phyloP scores from a whole-genome alignment of 2,329 filamentous ascomycete species.

The Phoma sp. region DNA sequence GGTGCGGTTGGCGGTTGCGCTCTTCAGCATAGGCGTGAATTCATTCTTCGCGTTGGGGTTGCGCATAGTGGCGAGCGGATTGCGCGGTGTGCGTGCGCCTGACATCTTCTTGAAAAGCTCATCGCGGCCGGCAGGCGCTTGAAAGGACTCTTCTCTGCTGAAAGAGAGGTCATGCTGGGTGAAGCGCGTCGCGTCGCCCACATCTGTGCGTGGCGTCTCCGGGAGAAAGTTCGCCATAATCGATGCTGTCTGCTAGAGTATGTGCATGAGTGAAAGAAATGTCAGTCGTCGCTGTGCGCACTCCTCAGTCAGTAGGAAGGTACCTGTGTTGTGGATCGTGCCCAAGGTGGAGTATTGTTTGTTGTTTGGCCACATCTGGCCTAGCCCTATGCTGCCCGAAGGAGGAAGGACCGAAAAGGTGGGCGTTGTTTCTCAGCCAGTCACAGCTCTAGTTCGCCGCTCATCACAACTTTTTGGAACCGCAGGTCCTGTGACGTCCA shows the following conservation, averaged over 20 bases:
- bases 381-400: slow-evolving; percentile 17
- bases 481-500: slow-evolving; percentile 36
- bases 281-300: slow-evolving; percentile 16
- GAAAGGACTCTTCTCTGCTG: slow-evolving; percentile 86
- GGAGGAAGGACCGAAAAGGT: slow-evolving; percentile 22
- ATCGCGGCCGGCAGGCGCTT: slow-evolving; percentile 71
- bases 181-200: slow-evolving; percentile 84
- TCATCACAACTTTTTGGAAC: slow-evolving; percentile 14
- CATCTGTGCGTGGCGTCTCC: slow-evolving; percentile 85
- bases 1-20: slow-evolving; percentile 72
- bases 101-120: slow-evolving; percentile 78
- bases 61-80: slow-evolving; percentile 65
- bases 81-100: slow-evolving; percentile 73
- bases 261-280: slow-evolving; percentile 41
- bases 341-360: slow-evolving; percentile 26
- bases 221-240: slow-evolving; percentile 60
- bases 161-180: slow-evolving; percentile 71
- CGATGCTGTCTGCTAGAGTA: slow-evolving; percentile 25
- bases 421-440: slow-evolving; percentile 15
- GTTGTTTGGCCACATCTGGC: slow-evolving; percentile 9
- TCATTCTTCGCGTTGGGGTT: slow-evolving; percentile 69
- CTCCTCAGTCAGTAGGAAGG: slow-evolving; percentile 18
- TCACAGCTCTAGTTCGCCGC: slow-evolving; percentile 31
- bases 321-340: slow-evolving; percentile 17
- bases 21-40: slow-evolving; percentile 93